Evolutionary conservation across 495 filamentous ascomycete genomes (phyloP), one percentile per base, ranked within the genome.

Genomic region (Filosporella fistucella): DNA sequence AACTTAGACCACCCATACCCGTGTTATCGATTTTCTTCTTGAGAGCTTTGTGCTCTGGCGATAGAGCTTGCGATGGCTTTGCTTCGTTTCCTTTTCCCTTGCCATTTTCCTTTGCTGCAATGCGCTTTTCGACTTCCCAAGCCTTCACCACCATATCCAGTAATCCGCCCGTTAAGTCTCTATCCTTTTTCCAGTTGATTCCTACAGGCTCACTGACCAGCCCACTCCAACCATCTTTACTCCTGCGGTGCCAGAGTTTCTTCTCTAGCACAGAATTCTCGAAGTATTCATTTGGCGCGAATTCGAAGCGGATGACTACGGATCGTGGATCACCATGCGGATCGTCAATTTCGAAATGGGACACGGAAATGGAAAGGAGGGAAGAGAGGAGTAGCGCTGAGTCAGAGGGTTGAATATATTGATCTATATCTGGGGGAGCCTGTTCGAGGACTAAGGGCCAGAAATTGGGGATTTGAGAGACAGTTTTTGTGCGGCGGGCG

Each of bases 391-490:
- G 71, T 21, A 86, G 62, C 2, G 67, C 73, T 11, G 84, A 82
- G 68, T 96, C 91, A 23, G 75, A 72, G 16, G 87, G 81, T 49
- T 86, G 83, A 58, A 96, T 87, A 67, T 78, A 85, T 62, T 88
- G 83, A 65, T 95, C 90, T 52, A 95, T 78, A 42, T 94, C 85
- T 22, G 72, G 71, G 2, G 90, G 88, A 4, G 88, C 81, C 66
- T 89, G 84, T 61, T 91, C 84, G 59, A 96, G 70, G 33, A 95
- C 88, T 49, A 91, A 72, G 23, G 85, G 70, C 91, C 91, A 96
- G 80, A 96, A 96, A 70, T 87, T 78, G 24, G 72, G 71, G 59
- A 95, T 89, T 56, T 78, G 67, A 45, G 74, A 64, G 47, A 87
- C 74, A 46, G 86, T 62, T 57, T 75, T 70, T n/a, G 75, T 69